Percentiles rank a stretch among this genome's conserved stretches.
These are phyloP conservation scores for Penicillium sp. DNA, from an alignment of 2,329 filamentous ascomycete genomes.

Conservation along the genomic window DNA sequence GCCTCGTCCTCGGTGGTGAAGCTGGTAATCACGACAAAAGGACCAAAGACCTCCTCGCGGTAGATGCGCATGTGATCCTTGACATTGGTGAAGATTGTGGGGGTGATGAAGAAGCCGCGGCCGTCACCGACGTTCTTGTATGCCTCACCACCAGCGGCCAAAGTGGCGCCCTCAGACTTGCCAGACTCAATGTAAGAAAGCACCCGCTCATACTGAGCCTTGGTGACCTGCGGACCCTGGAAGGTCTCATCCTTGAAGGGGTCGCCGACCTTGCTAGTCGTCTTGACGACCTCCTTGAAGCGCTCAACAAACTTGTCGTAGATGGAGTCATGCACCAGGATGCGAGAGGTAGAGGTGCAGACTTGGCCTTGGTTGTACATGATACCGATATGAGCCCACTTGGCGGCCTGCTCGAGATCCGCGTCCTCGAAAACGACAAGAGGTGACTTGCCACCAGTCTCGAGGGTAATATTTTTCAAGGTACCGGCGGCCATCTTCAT, in stretches of 20 bases:
- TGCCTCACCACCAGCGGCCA: slow-evolving; percentile 57
- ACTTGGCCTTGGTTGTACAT: slow-evolving; percentile 60
- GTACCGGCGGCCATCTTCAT: slow-evolving; percentile 24
- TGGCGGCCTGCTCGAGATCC: slow-evolving; percentile 40
- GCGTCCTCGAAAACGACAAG: slow-evolving; percentile 43
- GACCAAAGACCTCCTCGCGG: slow-evolving; percentile 59
- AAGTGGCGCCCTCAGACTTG: slow-evolving; percentile 63
- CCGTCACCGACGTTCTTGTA: slow-evolving; percentile 49
- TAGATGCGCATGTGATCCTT: slow-evolving; percentile 54
- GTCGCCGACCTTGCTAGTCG: slow-evolving; percentile 33
- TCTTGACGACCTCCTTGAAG: slow-evolving; percentile 28
- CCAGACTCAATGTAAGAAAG: slow-evolving; percentile 64
- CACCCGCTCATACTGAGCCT: slow-evolving; percentile 45
- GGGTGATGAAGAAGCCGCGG: slow-evolving; percentile 61
- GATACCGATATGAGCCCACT: slow-evolving; percentile 42
- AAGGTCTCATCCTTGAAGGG: slow-evolving; percentile 34
- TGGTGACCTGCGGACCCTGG: slow-evolving; percentile 34
- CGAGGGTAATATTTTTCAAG: slow-evolving; percentile 44
- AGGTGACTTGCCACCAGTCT: slow-evolving; percentile 46
- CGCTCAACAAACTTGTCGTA: slow-evolving; percentile 29
- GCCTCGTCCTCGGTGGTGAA: slow-evolving; percentile 58
- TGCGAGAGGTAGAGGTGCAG: slow-evolving; percentile 59
- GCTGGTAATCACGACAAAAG: slow-evolving; percentile 53
- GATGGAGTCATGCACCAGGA: slow-evolving; percentile 54
- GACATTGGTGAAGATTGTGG: slow-evolving; percentile 55